Evolutionary conservation across 2,329 filamentous ascomycete species (phyloP).

Genomic region (Ophiostoma tasmaniense): DNA sequence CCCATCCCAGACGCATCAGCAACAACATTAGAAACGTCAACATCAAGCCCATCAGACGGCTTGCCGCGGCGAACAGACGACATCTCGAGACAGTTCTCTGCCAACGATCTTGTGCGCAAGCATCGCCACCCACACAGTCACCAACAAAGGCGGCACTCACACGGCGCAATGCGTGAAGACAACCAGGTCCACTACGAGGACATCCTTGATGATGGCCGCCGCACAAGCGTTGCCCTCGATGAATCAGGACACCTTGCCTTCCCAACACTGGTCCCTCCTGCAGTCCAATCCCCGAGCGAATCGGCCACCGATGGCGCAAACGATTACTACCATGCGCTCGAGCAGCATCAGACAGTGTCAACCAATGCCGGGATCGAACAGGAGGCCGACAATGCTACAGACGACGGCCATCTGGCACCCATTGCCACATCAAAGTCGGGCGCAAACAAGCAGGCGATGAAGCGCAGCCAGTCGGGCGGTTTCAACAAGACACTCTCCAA

Average conservation of each 20-base stretch:
- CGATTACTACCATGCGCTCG: neutral
- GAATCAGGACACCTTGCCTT: slow-evolving; percentile 27
- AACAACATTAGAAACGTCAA: no score
- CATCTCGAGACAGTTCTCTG: neutral
- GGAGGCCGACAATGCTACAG: neutral
- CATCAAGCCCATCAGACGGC: neutral
- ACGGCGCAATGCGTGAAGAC: slow-evolving; percentile 10
- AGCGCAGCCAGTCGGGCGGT: slow-evolving; percentile 10
- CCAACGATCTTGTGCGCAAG: neutral
- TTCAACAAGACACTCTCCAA: slow-evolving; percentile 21
- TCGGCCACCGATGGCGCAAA: neutral
- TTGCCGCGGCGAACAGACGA: neutral
- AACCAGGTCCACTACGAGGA: slow-evolving; percentile 25
- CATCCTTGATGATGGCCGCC: slow-evolving; percentile 23
- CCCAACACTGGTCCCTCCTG: slow-evolving; percentile 28
- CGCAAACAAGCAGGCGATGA: neutral
- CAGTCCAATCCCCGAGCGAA: slow-evolving; percentile 18
- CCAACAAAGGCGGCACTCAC: neutral
- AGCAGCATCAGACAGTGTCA: neutral
- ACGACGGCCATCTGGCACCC: neutral
- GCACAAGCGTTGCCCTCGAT: slow-evolving; percentile 28
- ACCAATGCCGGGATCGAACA: neutral
- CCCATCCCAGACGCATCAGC: neutral
- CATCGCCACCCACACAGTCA: neutral
- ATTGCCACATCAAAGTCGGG: neutral